Base-by-base conservation (phyloP, 352 stramenopile species). In the Phytophthora hybrid region DNA sequence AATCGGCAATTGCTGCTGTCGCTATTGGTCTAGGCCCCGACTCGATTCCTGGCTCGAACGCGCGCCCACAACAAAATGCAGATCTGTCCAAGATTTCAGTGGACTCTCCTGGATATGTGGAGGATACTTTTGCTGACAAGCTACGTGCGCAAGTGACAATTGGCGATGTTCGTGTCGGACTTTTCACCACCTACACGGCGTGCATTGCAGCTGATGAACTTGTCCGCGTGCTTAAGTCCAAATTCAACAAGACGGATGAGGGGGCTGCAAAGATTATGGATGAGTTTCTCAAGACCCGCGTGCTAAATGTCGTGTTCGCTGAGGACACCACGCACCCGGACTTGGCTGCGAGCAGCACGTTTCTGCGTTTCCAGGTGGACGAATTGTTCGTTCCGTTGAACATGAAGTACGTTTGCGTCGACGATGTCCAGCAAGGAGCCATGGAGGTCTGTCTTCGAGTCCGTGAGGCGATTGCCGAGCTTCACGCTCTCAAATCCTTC, bases 291-390 rank as follows among this genome's bases (percentile, higher is more conserved):
- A 79, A 84, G 59, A 72, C 68, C 1, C 74, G 79, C 39, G 75
- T 89, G 14, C 59, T 95, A 7, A 84, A 86, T 46, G 56, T 93
- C 16, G 78, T 92, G 4, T 84, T 82, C 49, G 82, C 88, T 5
- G 88, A 92, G 46, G 77, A 82, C 54, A 73, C 69, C 49, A 73
- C 57, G 13, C 63, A 83, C 32, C 86, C 86, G 9, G 83, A 93
- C 61, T 60, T 93, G 26, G 47, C 66, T 4, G 69, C 83, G 31
- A 72, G 71, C 2, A 77, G 84, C 64, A 93, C 89, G 19, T 93
- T 89, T 57, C 63, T 94, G 51, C 88, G 90, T 9, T 96, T 96
- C 59, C 90, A 95, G 84, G 85, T 96, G 23, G 90, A 96, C 51
- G 85, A 95, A 56, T 65, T 91, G n/a, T 93, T 93, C 68, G 78